Evolutionary conservation across 2,329 filamentous ascomycete genomes (phyloP).

Genomic region (Colletotrichum euphorbiae): DNA sequence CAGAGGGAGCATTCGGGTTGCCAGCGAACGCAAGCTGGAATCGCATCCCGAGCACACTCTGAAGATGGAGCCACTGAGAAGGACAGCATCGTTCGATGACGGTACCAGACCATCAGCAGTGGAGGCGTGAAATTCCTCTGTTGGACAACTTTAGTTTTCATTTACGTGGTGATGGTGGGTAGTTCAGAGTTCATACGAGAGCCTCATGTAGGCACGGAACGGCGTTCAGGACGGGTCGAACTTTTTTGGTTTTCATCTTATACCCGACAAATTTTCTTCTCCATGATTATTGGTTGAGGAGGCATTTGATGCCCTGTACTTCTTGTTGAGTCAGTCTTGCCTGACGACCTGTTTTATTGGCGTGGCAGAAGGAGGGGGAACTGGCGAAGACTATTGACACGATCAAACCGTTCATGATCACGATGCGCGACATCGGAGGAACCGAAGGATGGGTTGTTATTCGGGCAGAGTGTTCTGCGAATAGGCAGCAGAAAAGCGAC

Average conservation of each 20-base stretch:
- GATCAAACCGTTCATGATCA: conserved; percentile 4
- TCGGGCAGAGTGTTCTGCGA: background rate
- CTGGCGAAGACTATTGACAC: conserved; percentile 10
- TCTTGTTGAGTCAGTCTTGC: conserved; percentile 9
- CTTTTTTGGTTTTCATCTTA: conserved; percentile 44
- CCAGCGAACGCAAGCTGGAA: conserved; percentile 56
- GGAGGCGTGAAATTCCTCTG: conserved; percentile 19
- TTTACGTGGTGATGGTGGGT: background rate
- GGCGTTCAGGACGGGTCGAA: conserved; percentile 36
- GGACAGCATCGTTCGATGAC: conserved; percentile 48
- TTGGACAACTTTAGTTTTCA: conserved; percentile 37
- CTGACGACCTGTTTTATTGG: conserved; percentile 38
- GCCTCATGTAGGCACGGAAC: conserved; percentile 19
- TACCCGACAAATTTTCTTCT: conserved; percentile 53
- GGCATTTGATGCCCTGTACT: conserved; percentile 1
- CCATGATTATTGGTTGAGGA: conserved; percentile 39
- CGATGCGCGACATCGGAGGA: background rate
- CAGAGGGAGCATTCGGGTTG: conserved; percentile 74
- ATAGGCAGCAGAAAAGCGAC: conserved; percentile 24
- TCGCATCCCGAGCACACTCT: conserved; percentile 49
- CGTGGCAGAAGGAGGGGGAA: conserved; percentile 23
- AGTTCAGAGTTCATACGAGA: background rate
- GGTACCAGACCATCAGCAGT: conserved; percentile 43
- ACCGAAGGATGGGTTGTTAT: conserved; percentile 4
- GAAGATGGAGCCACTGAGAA: conserved; percentile 54